A percentile compares a stretch with the other conserved stretches of the same genome.
Conservation (phyloP, 2,329 filamentous ascomycete species). For the Scortechinia acanthostroma region DNA sequence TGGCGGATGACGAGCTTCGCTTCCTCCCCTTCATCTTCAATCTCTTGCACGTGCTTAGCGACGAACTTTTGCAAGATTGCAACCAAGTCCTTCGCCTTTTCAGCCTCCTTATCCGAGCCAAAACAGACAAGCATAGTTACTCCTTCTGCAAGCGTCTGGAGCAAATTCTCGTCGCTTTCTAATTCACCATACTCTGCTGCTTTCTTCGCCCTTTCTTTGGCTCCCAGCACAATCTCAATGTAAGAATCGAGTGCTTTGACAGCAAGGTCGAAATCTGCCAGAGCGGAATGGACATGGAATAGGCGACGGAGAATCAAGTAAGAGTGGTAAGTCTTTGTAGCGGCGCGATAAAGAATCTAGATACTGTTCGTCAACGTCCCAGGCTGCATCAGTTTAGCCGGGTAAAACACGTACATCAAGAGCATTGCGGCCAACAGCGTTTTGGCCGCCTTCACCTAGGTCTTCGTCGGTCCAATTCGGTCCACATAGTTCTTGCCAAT, state of each 20-base stretch:
- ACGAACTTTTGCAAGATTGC: slow-evolving; percentile 42
- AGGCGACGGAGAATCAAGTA: slow-evolving; percentile 51
- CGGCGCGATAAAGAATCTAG: slow-evolving; percentile 55
- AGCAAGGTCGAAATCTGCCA: slow-evolving; percentile 57
- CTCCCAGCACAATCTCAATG: slow-evolving; percentile 48
- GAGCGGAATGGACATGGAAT: slow-evolving; percentile 51
- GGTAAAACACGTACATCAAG: slow-evolving; percentile 21
- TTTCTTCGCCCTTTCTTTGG: slow-evolving; percentile 49
- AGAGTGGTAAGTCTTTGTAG: slow-evolving; percentile 62
- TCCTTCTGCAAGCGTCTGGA: slow-evolving; percentile 49
- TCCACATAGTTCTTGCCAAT: slow-evolving; percentile 52
- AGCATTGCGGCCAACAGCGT: slow-evolving; percentile 42
- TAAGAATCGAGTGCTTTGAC: slow-evolving; percentile 59
- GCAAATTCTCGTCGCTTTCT: slow-evolving; percentile 45
- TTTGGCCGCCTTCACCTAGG: slow-evolving; percentile 51
- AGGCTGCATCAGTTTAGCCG: neutral
- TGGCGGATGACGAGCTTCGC: neutral
- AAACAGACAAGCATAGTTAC: slow-evolving; percentile 53
- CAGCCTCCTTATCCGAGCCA: slow-evolving; percentile 44
- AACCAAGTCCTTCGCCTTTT: slow-evolving; percentile 45
- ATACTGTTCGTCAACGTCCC: neutral
- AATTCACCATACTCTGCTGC: slow-evolving; percentile 32
- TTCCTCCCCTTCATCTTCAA: neutral
- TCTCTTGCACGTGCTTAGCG: slow-evolving; percentile 27
- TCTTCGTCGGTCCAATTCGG: slow-evolving; percentile 48